phyloP scores from a whole-genome alignment of 768 basidiomycete genomes.

The Porphyrellus cyaneotinctus region DNA sequence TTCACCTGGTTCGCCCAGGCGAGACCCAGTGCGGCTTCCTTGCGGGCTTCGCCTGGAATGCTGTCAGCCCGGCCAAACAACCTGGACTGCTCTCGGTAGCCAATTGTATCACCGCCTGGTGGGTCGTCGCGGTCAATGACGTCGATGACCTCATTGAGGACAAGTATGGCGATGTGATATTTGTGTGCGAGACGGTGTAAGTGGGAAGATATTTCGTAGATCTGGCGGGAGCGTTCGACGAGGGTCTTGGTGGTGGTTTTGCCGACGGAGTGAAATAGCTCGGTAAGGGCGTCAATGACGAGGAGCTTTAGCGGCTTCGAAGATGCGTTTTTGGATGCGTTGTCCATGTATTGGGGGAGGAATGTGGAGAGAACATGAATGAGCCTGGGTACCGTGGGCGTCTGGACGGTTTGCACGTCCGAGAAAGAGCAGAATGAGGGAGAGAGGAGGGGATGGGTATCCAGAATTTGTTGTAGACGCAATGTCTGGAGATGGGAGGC shows the following conservation, averaged over 20 bases:
- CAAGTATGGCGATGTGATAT: constrained; percentile 67
- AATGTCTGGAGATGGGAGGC: constrained; percentile 63
- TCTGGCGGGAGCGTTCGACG: constrained; percentile 65
- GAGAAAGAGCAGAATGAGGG: constrained; percentile 43
- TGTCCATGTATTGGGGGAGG: constrained; percentile 50
- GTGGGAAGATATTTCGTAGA: constrained; percentile 61
- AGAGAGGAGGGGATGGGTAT: constrained; percentile 46
- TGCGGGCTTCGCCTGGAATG: constrained; percentile 52
- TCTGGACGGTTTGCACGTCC: constrained; percentile 59
- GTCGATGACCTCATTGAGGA: constrained; percentile 88
- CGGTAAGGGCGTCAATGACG: constrained; percentile 84
- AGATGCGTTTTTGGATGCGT: constrained; percentile 26
- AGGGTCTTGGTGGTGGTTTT: constrained; percentile 60
- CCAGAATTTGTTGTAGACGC: constrained; percentile 63
- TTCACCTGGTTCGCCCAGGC: constrained; percentile 95
- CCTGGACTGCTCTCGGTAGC: constrained; percentile 69
- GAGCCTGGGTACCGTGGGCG: constrained; percentile 52
- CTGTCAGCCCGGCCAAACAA: constrained; percentile 71
- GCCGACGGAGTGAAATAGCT: constrained; percentile 68
- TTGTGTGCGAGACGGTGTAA: constrained; percentile 68
- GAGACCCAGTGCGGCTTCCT: constrained; percentile 83
- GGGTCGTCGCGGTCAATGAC: constrained; percentile 45
- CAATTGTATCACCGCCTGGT: constrained; percentile 30
- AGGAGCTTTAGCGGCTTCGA: constrained; percentile 68
- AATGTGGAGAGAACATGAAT: constrained; percentile 50